Percentiles rank a stretch among this genome's conserved stretches.
Conservation (phyloP, 2,329 filamentous ascomycete genomes). For the Botrytis sinoallii region DNA sequence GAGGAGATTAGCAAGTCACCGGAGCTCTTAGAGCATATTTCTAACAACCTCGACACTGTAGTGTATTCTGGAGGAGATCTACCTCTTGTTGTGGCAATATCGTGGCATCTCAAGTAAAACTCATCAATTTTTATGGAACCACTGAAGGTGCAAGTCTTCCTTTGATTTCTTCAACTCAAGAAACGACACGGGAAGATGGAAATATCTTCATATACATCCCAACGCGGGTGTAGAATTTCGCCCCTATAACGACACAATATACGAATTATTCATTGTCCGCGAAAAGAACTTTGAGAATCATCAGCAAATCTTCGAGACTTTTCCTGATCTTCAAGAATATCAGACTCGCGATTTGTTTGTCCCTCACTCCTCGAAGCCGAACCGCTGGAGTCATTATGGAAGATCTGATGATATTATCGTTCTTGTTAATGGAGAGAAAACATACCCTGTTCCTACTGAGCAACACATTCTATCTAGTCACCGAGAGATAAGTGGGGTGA, state of each 20-base stretch:
- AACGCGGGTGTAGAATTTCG: not conserved
- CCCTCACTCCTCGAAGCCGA: not conserved
- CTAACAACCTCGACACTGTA: not conserved
- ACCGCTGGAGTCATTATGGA: not conserved
- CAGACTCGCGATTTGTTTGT: not conserved
- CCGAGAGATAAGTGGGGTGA: not conserved
- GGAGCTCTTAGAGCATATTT: not conserved
- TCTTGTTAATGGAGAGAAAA: not conserved
- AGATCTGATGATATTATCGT: slow-evolving; percentile 1
- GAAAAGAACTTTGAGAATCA: not conserved
- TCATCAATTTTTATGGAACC: not conserved
- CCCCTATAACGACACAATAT: not conserved
- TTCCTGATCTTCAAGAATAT: not conserved
- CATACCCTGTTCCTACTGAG: not conserved
- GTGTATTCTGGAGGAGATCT: not conserved
- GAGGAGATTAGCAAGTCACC: not conserved
- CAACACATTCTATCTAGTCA: not conserved
- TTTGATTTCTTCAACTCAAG: not conserved
- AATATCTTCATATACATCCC: not conserved
- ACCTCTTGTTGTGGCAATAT: not conserved
- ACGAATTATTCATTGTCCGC: not conserved
- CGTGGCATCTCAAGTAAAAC: not conserved
- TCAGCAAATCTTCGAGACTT: not conserved
- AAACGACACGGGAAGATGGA: not conserved
- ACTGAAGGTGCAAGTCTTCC: not conserved